These are phyloP conservation scores for Cryptosporidium viatorum DNA, from an alignment of 169 alveolate genomes.

Conservation along the genomic window DNA sequence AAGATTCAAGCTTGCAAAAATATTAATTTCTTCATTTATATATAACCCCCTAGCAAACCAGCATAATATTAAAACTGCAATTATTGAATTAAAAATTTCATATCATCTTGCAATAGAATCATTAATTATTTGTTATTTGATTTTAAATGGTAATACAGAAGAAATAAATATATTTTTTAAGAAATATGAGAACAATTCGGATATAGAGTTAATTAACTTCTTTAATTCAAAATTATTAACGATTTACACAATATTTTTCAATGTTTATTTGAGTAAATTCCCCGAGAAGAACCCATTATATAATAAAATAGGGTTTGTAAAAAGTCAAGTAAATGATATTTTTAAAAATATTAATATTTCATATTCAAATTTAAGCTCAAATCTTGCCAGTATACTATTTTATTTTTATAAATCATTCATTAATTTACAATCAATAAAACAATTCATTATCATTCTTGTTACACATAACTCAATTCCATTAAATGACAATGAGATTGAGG, in stretches of 20 bases:
- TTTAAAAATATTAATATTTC: slow-evolving; percentile 11
- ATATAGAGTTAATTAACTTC: not conserved
- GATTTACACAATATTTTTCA: slow-evolving; percentile 2
- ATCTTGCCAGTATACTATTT: not conserved
- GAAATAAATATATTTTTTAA: slow-evolving; percentile 2
- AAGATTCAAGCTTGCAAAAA: slow-evolving; percentile 48
- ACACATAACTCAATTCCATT: not conserved
- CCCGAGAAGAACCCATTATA: slow-evolving; percentile 2
- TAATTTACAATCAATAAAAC: slow-evolving; percentile 48
- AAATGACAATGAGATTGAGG: not conserved
- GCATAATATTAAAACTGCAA: not conserved
- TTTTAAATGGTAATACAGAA: slow-evolving; percentile 9
- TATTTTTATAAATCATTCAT: slow-evolving; percentile 38
- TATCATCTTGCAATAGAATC: slow-evolving; percentile 29
- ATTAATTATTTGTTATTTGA: slow-evolving; percentile 11
- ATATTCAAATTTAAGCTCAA: slow-evolving; percentile 15
- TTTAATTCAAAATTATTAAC: slow-evolving; percentile 4
- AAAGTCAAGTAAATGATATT: not conserved
- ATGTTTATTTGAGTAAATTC: slow-evolving; percentile 24
- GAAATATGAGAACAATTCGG: not conserved
- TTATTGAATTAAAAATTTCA: slow-evolving; percentile 21
- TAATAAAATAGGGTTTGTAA: not conserved
- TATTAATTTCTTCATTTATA: slow-evolving; percentile 20
- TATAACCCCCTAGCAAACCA: not conserved
- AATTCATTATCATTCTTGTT: slow-evolving; percentile 22